Conservation (phyloP, 495 filamentous ascomycete genomes). For the Trichoderma virens region DNA sequence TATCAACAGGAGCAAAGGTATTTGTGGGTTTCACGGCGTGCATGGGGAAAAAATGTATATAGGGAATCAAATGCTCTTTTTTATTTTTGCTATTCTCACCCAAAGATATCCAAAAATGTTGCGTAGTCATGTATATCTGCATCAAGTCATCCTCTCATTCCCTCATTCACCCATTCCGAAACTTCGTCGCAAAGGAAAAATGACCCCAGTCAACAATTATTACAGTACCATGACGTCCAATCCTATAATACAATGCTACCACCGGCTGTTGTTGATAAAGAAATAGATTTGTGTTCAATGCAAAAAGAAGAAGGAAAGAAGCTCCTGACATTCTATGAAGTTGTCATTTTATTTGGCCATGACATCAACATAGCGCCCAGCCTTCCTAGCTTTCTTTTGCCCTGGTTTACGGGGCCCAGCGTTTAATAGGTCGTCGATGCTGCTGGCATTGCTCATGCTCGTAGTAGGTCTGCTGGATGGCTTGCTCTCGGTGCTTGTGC, state of each 20-base stretch:
- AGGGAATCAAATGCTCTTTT: not conserved
- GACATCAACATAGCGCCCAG: constrained; percentile 82
- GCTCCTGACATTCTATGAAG: not conserved
- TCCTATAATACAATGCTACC: constrained; percentile 1
- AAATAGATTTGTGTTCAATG: not conserved
- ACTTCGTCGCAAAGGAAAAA: not conserved
- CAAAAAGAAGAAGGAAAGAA: not conserved
- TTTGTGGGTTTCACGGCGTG: too few relatives aligned
- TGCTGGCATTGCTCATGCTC: constrained; percentile 69
- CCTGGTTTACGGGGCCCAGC: constrained; percentile 57
- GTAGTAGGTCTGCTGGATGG: constrained; percentile 52
- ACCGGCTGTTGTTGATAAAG: not conserved
- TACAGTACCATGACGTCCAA: not conserved
- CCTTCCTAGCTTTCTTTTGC: constrained; percentile 70
- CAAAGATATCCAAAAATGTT: not conserved
- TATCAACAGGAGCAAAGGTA: too few relatives aligned
- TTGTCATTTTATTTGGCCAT: constrained; percentile 53
- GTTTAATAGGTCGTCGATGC: constrained; percentile 77
- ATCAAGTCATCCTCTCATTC: constrained; percentile 5
- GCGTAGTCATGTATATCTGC: constrained; percentile 6
- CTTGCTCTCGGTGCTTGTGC: constrained; percentile 29
- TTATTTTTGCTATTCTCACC: not conserved
- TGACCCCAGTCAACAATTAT: not conserved
- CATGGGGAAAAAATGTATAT: too few relatives aligned
- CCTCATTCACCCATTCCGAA: not conserved